Conservation (phyloP, 169 alveolate species). For the Perkinsus marinus region DNA sequence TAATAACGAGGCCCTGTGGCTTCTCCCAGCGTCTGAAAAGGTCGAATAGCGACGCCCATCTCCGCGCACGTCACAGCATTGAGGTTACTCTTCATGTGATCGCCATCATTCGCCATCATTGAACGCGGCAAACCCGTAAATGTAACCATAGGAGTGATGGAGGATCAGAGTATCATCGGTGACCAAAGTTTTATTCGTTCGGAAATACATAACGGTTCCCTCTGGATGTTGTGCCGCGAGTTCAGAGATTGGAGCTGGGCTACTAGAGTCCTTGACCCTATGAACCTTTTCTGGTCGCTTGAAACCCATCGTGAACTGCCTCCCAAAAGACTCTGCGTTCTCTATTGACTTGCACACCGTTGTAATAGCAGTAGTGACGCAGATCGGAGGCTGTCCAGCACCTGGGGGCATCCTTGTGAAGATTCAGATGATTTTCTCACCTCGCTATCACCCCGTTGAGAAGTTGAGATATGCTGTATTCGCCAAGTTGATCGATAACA, state of each 20-base stretch:
- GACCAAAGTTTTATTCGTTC: background rate
- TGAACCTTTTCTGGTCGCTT: background rate
- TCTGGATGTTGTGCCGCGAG: background rate
- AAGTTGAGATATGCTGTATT: background rate
- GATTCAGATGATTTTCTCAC: background rate
- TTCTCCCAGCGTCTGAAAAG: background rate
- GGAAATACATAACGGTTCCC: background rate
- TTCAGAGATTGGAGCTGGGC: background rate
- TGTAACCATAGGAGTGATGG: background rate
- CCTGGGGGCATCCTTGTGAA: background rate
- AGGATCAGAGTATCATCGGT: background rate
- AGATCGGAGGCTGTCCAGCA: background rate
- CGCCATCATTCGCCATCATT: background rate
- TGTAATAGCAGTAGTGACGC: background rate
- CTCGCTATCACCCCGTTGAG: background rate
- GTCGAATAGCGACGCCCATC: background rate
- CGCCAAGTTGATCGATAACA: too few relatives aligned
- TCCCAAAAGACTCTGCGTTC: background rate
- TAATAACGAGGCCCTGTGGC: background rate
- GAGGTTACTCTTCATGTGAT: background rate
- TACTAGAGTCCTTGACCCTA: background rate
- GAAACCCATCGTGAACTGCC: background rate
- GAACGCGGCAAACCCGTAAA: background rate
- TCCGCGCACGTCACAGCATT: background rate
- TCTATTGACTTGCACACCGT: background rate